Evolutionary conservation across 1,284 basidiomycete genomes (phyloP), one percentile per base, ranked within the genome.

Genomic region (Ceratobasidium sp.): DNA sequence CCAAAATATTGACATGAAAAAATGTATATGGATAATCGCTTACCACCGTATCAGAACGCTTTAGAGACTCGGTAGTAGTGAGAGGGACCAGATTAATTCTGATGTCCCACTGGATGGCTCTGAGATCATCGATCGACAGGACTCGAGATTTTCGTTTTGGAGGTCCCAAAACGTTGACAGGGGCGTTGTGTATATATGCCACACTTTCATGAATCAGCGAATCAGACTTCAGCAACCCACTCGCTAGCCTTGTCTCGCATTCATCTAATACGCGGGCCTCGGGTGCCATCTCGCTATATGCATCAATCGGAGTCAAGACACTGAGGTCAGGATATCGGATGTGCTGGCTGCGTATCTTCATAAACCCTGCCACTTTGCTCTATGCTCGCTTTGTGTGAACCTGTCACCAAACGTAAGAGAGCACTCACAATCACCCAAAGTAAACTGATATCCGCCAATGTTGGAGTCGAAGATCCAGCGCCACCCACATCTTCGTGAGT

Each of bases 401-500:
- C 34, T 36, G 12, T n/a, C 14, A 12, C 18, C n/a, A n/a, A 53
- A 30, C 46, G 28, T 21, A 41, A n/a, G 23, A 9, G 2, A 21
- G 9, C 10, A 67, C 65, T 69, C 26, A 69, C 65, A 21, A 69
- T 57, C 1, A 69, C 32, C 65, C 65, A 69, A 32, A 58, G 16
- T 21, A 69, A 28, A 39, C 53, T 69, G 21, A 69, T 28, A 32
- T 46, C 41, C 1, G 65, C 48, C 3, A 69, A 18, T 10, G 14
- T 53, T 30, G 28, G 14, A 10, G 12, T n/a, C 10, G 6, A 10
- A 2, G 9, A 12, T 6, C 53, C 65, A 12, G 71, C 73, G 2
- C 73, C 73, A 14, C 73, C 73, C 21, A 74, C 71, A 34, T 74
- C 73, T 6, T 48, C 26, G 45, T 74, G 73, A n/a, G 59, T 43